phyloP scores from a whole-genome alignment of 1,284 basidiomycete genomes.

The Leccinum proximum region DNA sequence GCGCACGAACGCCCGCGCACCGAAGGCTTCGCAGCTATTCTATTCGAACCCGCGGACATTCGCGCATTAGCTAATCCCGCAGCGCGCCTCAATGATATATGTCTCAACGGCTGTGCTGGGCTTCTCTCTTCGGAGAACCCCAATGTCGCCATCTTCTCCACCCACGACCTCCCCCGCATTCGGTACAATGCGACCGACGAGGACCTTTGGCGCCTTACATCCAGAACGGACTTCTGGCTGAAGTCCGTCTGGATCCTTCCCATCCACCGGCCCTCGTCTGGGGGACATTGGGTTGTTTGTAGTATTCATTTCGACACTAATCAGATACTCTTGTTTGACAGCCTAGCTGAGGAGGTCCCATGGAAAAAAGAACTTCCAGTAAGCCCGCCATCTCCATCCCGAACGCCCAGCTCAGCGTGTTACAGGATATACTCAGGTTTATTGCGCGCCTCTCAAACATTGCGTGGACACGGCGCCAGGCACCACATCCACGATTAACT shows the following conservation, averaged over 20 bases:
- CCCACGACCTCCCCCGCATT: background rate
- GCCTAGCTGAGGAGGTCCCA: slow-evolving; percentile 6
- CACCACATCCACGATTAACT: background rate
- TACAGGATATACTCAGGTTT: background rate
- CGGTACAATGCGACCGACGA: background rate
- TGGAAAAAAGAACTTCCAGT: slow-evolving; percentile 6
- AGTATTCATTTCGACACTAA: background rate
- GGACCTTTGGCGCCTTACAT: slow-evolving; percentile 1
- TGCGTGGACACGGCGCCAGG: background rate
- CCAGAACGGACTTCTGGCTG: slow-evolving; percentile 10
- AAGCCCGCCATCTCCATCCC: background rate
- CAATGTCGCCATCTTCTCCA: background rate
- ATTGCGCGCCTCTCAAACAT: background rate
- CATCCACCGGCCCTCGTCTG: slow-evolving; percentile 5
- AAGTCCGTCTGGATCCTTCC: slow-evolving; percentile 16
- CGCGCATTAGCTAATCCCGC: too few relatives aligned
- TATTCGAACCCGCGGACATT: too few relatives aligned
- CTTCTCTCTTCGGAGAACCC: background rate
- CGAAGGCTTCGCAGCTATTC: too few relatives aligned
- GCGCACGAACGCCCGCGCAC: too few relatives aligned
- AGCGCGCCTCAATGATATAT: background rate
- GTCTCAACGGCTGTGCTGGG: background rate
- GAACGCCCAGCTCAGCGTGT: too few relatives aligned
- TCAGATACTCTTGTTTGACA: slow-evolving; percentile 13
- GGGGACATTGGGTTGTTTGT: slow-evolving; percentile 17